Evolutionary conservation across 768 basidiomycete species (phyloP).

Genomic region (Rhizopogon vesiculosus): DNA sequence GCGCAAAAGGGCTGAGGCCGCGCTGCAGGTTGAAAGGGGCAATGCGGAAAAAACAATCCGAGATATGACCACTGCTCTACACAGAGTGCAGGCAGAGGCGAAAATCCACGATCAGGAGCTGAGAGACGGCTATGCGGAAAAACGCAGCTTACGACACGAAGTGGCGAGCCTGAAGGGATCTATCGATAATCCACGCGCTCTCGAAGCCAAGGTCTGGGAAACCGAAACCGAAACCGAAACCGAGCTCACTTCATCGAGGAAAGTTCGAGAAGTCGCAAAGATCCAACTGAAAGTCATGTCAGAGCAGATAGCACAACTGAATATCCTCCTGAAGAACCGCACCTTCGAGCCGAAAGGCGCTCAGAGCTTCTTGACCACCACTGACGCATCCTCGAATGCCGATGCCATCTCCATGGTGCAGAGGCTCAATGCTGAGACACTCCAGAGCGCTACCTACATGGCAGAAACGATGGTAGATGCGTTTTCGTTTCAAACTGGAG

Average conservation of each 20-base stretch:
- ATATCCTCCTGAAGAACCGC: conserved; percentile 32
- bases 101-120: neutral
- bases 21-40: too few species aligned
- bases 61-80: too few species aligned
- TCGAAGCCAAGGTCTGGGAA: neutral
- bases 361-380: conserved; percentile 42
- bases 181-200: neutral
- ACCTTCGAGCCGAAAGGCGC: conserved; percentile 42
- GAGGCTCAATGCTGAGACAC: conserved; percentile 42
- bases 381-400: conserved; percentile 38
- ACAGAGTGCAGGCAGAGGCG: too few species aligned
- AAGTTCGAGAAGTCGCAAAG: neutral
- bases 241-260: neutral
- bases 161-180: neutral
- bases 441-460: conserved; percentile 43
- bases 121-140: neutral
- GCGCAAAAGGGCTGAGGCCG: too few species aligned
- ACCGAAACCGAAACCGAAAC: neutral
- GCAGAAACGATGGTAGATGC: conserved; percentile 44
- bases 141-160: neutral
- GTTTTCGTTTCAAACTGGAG: conserved; percentile 23
- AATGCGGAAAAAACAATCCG: too few species aligned
- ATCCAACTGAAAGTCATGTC: neutral
- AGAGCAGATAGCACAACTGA: conserved; percentile 9
- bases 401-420: conserved; percentile 42